Conservation (phyloP, 1,284 basidiomycete species). For the Jaminaea rosea region DNA sequence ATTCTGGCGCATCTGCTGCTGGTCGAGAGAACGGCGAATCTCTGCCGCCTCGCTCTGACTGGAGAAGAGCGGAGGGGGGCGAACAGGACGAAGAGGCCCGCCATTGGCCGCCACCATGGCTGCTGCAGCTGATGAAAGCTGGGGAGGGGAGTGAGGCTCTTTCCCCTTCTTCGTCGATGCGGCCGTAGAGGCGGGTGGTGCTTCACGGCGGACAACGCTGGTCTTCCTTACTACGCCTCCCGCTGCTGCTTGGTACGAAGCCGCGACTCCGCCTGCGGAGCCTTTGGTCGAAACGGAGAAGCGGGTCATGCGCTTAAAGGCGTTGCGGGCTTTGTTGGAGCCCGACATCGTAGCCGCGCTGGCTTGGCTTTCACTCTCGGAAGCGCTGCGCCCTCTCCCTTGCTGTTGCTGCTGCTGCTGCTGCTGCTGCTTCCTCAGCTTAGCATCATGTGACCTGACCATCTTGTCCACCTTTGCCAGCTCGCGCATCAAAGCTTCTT, state of each 20-base stretch:
- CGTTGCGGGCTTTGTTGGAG: background rate
- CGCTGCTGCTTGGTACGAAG: background rate
- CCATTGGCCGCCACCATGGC: background rate
- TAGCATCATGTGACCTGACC: slow-evolving; percentile 27
- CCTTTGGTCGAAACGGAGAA: background rate
- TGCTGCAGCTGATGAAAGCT: background rate
- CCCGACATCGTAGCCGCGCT: background rate
- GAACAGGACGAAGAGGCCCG: background rate
- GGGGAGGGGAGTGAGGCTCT: background rate
- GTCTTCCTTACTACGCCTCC: background rate
- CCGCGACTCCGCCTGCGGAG: background rate
- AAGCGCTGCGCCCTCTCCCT: too few species aligned
- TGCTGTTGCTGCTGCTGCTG: slow-evolving; percentile 12
- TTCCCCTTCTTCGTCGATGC: background rate
- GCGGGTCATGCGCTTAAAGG: background rate
- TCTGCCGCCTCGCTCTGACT: background rate
- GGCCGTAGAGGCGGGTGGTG: background rate
- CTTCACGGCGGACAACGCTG: background rate
- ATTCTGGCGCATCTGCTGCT: background rate
- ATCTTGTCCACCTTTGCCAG: slow-evolving; percentile 20
- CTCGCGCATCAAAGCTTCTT: slow-evolving; percentile 24
- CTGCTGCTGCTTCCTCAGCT: slow-evolving; percentile 14
- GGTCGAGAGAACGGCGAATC: background rate
- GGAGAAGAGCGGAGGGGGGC: background rate
- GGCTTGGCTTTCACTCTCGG: background rate